Conservation (phyloP, 345 rosid genomes). For the Citrus reticulata region DNA sequence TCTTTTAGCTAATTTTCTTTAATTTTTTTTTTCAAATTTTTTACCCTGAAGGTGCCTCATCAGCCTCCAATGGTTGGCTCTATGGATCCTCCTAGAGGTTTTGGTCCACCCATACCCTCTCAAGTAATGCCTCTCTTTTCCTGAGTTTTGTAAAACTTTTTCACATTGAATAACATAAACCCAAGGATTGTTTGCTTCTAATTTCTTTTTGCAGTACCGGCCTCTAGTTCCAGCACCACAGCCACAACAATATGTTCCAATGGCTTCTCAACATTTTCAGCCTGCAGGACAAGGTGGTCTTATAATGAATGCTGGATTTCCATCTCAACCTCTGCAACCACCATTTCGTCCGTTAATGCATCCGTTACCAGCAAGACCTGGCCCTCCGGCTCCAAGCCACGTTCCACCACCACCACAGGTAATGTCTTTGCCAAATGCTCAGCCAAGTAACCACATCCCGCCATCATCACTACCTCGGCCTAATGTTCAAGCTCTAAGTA, state of each 20-base stretch:
- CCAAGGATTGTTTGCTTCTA: neutral
- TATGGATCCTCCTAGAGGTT: constrained; percentile 63
- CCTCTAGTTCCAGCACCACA: constrained; percentile 56
- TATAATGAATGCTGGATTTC: constrained; percentile 58
- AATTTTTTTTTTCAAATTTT: neutral
- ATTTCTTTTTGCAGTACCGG: constrained; percentile 56
- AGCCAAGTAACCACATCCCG: constrained; percentile 39
- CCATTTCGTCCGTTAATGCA: constrained; percentile 63
- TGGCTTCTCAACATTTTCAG: constrained; percentile 74
- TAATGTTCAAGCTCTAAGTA: constrained; percentile 46
- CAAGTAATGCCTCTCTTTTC: neutral
- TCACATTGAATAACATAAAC: neutral
- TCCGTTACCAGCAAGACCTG: constrained; percentile 60
- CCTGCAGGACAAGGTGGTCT: constrained; percentile 52
- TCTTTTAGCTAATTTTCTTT: constrained; percentile 17
- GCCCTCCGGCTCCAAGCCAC: constrained; percentile 39
- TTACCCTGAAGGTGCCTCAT: constrained; percentile 35
- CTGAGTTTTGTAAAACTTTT: neutral
- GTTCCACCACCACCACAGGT: constrained; percentile 52
- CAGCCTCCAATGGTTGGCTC: constrained; percentile 41
- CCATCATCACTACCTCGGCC: constrained; percentile 50
- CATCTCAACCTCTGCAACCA: constrained; percentile 61
- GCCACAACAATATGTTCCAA: constrained; percentile 58
- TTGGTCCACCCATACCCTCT: constrained; percentile 37
- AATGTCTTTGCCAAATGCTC: constrained; percentile 47